These are phyloP conservation scores for Verticillium isaacii DNA, from an alignment of 2,329 filamentous ascomycete genomes.

Conservation along the genomic window DNA sequence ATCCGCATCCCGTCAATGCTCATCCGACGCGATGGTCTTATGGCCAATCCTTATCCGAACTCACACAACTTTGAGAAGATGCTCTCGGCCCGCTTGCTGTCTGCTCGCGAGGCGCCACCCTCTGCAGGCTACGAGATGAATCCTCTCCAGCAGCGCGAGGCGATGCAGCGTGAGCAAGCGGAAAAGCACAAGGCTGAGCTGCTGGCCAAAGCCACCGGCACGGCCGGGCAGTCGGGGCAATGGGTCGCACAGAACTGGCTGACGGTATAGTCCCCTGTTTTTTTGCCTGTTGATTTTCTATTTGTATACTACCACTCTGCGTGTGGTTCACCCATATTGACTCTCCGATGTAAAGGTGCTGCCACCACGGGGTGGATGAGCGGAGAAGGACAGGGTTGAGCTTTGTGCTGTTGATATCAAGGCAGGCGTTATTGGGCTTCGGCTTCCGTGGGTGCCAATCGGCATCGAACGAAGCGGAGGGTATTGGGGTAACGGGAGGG, in stretches of 20 bases:
- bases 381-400: not conserved
- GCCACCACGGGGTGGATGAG: not conserved
- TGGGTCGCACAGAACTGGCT: conserved; percentile 34
- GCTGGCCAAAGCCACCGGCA: conserved; percentile 32
- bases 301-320: not conserved
- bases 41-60: conserved; percentile 34
- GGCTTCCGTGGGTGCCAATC: not conserved
- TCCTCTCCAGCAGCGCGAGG: conserved; percentile 43
- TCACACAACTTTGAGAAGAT: conserved; percentile 40
- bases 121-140: conserved; percentile 30
- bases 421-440: not conserved
- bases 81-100: conserved; percentile 28
- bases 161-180: conserved; percentile 38
- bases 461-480: not conserved
- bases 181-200: conserved; percentile 38
- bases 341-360: not conserved
- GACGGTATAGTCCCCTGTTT: conserved; percentile 10
- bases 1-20: conserved; percentile 59
- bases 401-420: not conserved
- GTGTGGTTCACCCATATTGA: not conserved
- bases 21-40: conserved; percentile 48
- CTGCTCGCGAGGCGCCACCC: conserved; percentile 19
- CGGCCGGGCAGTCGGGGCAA: conserved; percentile 28
- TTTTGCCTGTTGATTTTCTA: not conserved
- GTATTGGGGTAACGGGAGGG: not conserved